phyloP scores from a whole-genome alignment of 1,139 yeast genomes.

The Lodderomyces orthopsilosis region DNA sequence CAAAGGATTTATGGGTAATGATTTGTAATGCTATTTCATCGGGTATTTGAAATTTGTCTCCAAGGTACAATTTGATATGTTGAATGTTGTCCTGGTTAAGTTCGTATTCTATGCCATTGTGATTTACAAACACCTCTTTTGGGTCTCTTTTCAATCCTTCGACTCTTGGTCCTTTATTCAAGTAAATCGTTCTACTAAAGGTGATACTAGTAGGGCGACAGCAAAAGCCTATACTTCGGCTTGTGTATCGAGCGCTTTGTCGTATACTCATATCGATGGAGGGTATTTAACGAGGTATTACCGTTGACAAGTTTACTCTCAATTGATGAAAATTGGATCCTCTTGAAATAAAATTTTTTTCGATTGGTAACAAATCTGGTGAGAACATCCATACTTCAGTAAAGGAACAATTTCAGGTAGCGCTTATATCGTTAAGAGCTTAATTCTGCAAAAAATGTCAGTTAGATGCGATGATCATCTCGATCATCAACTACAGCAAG shows the following conservation, averaged over 20 bases:
- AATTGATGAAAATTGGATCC: neutral
- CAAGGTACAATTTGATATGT: slow-evolving; percentile 47
- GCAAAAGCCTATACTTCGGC: neutral
- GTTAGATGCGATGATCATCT: slow-evolving; percentile 1
- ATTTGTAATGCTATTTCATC: slow-evolving; percentile 68
- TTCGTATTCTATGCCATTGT: slow-evolving; percentile 61
- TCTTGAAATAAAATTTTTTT: slow-evolving; percentile 2
- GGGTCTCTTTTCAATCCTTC: slow-evolving; percentile 79
- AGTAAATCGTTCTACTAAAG: slow-evolving; percentile 21
- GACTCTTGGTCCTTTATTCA: slow-evolving; percentile 61
- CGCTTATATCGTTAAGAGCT: no score
- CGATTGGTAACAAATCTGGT: neutral
- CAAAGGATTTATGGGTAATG: slow-evolving; percentile 89
- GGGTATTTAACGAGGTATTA: neutral
- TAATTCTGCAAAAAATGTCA: no score
- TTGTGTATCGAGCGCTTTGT: slow-evolving; percentile 11
- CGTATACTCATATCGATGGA: slow-evolving; percentile 16
- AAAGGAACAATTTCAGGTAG: neutral
- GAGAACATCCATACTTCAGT: neutral
- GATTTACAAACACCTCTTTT: slow-evolving; percentile 55
- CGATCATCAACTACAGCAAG: neutral
- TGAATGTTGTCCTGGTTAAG: slow-evolving; percentile 46
- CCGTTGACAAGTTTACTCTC: neutral
- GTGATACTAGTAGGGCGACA: neutral
- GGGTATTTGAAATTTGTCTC: slow-evolving; percentile 42